Conservation (phyloP, 495 filamentous ascomycete genomes). For the Immersiella caudata region DNA sequence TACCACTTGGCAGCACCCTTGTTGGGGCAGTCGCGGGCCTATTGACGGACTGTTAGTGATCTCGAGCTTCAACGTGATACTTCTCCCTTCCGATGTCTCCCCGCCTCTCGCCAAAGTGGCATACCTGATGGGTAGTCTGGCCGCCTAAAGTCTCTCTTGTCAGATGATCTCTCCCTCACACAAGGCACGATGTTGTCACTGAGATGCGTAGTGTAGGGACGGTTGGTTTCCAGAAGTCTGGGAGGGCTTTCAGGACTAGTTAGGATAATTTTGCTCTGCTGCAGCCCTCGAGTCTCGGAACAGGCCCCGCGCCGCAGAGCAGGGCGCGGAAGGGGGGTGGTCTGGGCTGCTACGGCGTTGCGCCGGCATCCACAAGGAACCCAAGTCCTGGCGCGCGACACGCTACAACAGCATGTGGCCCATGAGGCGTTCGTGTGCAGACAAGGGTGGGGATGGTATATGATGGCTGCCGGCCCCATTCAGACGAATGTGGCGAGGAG, state of each 20-base stretch:
- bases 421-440: background rate
- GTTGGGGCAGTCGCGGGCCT: slow-evolving; percentile 94
- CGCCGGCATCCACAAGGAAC: slow-evolving; percentile 9
- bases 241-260: slow-evolving; percentile 24
- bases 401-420: background rate
- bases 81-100: slow-evolving; percentile 21
- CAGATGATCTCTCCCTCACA: slow-evolving; percentile 45
- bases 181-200: slow-evolving; percentile 34
- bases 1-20: slow-evolving; percentile 91
- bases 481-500: background rate
- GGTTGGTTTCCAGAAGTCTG: slow-evolving; percentile 13
- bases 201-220: slow-evolving; percentile 23
- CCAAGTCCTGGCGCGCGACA: background rate
- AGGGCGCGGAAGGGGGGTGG: background rate
- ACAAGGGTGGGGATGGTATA: background rate
- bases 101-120: slow-evolving; percentile 34
- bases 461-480: background rate
- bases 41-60: slow-evolving; percentile 30
- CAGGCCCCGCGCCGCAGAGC: background rate
- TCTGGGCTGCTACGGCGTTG: background rate
- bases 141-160: slow-evolving; percentile 52
- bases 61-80: slow-evolving; percentile 21
- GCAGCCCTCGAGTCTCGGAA: slow-evolving; percentile 17
- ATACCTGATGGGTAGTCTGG: slow-evolving; percentile 55
- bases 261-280: slow-evolving; percentile 15